Evolutionary conservation across 345 rosid genomes (phyloP).

Genomic region (Rubroshorea leprosula): DNA sequence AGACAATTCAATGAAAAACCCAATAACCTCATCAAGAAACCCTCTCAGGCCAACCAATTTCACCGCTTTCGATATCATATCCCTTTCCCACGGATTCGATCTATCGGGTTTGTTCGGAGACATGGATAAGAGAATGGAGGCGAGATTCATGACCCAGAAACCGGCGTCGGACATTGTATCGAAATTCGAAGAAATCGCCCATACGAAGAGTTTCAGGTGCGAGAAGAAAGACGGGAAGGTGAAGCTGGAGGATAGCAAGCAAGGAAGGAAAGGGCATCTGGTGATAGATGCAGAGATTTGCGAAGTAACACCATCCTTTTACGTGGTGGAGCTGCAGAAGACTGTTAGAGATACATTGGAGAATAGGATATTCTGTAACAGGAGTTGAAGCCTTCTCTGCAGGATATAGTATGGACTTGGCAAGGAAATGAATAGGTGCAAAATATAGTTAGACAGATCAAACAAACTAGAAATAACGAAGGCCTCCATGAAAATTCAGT

Average conservation of each 20-base stretch:
- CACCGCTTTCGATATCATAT: slow-evolving; percentile 81
- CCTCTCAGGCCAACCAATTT: slow-evolving; percentile 35
- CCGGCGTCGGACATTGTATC: slow-evolving; percentile 60
- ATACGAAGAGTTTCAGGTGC: slow-evolving; percentile 41
- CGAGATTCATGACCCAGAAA: slow-evolving; percentile 50
- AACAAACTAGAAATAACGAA: too few relatives aligned
- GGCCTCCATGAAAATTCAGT: too few relatives aligned
- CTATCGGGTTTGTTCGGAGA: slow-evolving; percentile 73
- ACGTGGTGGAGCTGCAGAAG: slow-evolving; percentile 74
- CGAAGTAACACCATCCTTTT: slow-evolving; percentile 66
- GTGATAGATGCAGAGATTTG: slow-evolving; percentile 67
- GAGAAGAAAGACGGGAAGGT: slow-evolving; percentile 52
- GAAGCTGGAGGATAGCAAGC: slow-evolving; percentile 49
- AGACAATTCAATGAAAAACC: too few relatives aligned
- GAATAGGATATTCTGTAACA: slow-evolving; percentile 54
- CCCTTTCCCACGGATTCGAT: slow-evolving; percentile 69
- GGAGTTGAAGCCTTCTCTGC: slow-evolving; percentile 66
- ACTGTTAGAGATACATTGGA: slow-evolving; percentile 71
- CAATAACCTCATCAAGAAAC: background rate
- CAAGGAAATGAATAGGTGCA: slow-evolving; percentile 38
- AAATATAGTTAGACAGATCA: background rate
- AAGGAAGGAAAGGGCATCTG: slow-evolving; percentile 84
- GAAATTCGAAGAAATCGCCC: slow-evolving; percentile 67
- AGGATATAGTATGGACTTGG: slow-evolving; percentile 90
- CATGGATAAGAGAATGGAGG: slow-evolving; percentile 23